phyloP scores from a whole-genome alignment of 805 yeast genomes.

The Candida sithepensis region DNA sequence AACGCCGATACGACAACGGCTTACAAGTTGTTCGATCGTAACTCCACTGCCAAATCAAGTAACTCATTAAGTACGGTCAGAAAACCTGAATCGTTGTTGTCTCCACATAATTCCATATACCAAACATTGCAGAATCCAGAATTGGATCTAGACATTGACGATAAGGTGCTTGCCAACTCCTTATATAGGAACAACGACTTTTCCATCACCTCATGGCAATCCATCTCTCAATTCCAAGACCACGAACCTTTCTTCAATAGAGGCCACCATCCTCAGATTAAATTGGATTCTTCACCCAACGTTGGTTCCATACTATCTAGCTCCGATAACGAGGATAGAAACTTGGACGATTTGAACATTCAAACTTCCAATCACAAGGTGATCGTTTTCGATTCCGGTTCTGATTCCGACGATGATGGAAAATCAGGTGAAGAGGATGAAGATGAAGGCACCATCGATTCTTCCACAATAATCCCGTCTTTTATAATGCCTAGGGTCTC shows the following conservation, averaged over 20 bases:
- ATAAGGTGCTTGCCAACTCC: conserved; percentile 3
- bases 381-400: conserved; percentile 24
- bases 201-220: conserved; percentile 35
- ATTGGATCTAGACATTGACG: conserved; percentile 22
- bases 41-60: too few species aligned
- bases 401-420: conserved; percentile 12
- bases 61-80: background rate
- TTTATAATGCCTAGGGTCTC: conserved; percentile 38
- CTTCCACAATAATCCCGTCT: conserved; percentile 31
- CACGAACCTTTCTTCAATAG: background rate
- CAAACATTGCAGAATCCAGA: conserved; percentile 33
- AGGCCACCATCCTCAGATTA: background rate
- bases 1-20: background rate
- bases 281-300: conserved; percentile 14
- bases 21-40: too few species aligned
- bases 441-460: conserved; percentile 24
- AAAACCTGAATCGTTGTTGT: conserved; percentile 17
- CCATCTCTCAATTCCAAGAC: conserved; percentile 18
- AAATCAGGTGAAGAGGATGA: conserved; percentile 18
- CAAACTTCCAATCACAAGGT: conserved; percentile 17
- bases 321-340: conserved; percentile 29
- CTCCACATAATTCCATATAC: conserved; percentile 32
- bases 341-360: conserved; percentile 13
- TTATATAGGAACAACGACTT: conserved; percentile 24
- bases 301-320: conserved; percentile 32